These are phyloP conservation scores for Yamagishiella unicocca DNA, from an alignment of 139 green algal genomes.

Conservation along the genomic window DNA sequence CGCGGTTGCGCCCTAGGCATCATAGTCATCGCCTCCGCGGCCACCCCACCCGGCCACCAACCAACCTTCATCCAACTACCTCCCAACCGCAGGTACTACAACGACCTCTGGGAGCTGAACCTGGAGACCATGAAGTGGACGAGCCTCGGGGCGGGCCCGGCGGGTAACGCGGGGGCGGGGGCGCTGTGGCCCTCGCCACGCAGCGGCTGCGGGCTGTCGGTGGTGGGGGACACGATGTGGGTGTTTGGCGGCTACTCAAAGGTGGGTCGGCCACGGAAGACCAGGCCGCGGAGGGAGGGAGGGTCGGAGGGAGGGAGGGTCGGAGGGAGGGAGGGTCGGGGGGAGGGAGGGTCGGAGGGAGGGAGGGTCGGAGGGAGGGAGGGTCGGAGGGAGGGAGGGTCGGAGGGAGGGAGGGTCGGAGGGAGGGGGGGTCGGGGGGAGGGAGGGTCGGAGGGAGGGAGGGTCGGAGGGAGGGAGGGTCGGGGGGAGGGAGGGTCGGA, in stretches of 20 bases:
- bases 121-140: constrained; percentile 84
- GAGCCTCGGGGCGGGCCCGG: constrained; percentile 16
- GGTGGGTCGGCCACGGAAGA: constrained; percentile 12
- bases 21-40: no score
- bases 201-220: constrained; percentile 80
- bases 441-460: background rate
- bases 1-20: no score
- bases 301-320: background rate
- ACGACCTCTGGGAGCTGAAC: constrained; percentile 92
- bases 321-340: background rate
- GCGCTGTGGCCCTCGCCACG: constrained; percentile 66
- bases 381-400: background rate
- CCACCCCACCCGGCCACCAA: no score
- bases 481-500: background rate
- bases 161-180: background rate
- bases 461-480: background rate
- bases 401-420: background rate
- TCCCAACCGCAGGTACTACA: constrained; percentile 90
- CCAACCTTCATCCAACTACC: no score
- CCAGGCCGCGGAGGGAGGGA: background rate
- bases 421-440: background rate
- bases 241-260: constrained; percentile 95
- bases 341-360: background rate
- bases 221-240: constrained; percentile 82
- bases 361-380: background rate